These are phyloP conservation scores for Yamadazyma buinensis DNA, from an alignment of 1,139 yeast genomes.

Conservation along the genomic window DNA sequence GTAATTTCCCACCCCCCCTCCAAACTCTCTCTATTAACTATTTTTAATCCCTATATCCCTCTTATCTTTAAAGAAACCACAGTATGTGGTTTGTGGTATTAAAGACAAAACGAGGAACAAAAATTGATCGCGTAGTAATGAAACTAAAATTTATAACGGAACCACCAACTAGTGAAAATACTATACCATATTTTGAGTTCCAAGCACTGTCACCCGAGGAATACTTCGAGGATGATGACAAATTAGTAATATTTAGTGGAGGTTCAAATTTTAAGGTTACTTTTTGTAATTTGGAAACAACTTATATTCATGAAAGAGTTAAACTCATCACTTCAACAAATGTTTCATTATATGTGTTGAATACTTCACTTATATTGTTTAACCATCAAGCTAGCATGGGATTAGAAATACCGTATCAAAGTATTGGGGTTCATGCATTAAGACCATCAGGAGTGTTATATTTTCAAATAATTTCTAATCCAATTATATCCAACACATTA, in stretches of 20 bases:
- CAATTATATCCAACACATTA: conserved; percentile 8
- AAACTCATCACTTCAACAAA: too few species aligned
- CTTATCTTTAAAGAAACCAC: too few species aligned
- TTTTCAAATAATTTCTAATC: conserved; percentile 29
- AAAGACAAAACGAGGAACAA: too few species aligned
- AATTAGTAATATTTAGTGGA: conserved; percentile 40
- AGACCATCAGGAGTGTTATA: conserved; percentile 23
- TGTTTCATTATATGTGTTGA: conserved; percentile 35
- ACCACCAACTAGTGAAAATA: conserved; percentile 41
- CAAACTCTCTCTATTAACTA: too few species aligned
- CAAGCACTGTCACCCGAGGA: conserved; percentile 39
- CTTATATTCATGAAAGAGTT: too few species aligned
- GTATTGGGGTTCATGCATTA: conserved; percentile 37
- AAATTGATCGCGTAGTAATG: too few species aligned
- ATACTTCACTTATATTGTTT: conserved; percentile 38
- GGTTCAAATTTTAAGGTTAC: conserved; percentile 19
- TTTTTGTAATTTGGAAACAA: too few species aligned
- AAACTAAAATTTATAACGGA: conserved; percentile 16
- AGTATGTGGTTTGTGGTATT: too few species aligned
- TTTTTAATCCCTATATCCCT: too few species aligned
- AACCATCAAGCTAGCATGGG: conserved; percentile 25
- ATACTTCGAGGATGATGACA: conserved; percentile 42
- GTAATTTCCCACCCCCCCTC: not conserved
- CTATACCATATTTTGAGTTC: conserved; percentile 31
- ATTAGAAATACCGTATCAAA: conserved; percentile 38